Evolutionary conservation across 1,284 basidiomycete species (phyloP), one percentile per base, ranked within the genome.

Genomic region (Kwoniella shivajii): DNA sequence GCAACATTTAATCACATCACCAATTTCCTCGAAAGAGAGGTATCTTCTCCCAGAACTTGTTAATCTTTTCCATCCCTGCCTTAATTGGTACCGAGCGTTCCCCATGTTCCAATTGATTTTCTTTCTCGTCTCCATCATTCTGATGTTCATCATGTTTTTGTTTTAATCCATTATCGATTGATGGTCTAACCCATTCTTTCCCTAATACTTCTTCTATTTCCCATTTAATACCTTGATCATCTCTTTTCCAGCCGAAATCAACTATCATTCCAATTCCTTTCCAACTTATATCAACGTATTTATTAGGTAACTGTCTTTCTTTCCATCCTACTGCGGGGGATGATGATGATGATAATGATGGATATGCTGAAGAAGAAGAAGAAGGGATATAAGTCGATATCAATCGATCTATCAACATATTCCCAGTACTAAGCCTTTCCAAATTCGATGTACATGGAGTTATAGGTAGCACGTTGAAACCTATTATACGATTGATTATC

Each of bases 141-240:
- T n/a, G 10, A 5, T 39, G n/a, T 31, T 18, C 37, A 14, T 20
- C 27, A 30, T 26, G 45, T 13, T 26, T 27, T 46, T 46, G 42
- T 31, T 20, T 7, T 14, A 31, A 37, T 9, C 34, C 24, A 16
- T 27, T 26, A 11, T 47, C 43, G 27, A 24, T 9, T 29, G 39
- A 20, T 11, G 43, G 33, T 27, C 59, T 20, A 18, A 45, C 44
- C 59, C 59, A 61, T 14, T 54, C 56, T 29, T 30, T 49, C 3
- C 59, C 59, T 13, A 57, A 36, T 13, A 46, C 50, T 36, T 72
- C 63, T 14, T 61, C 68, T 6, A 70, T 55, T 52, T 76, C 74
- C 68, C 68, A 76, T 27, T 48, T 44, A 51, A 76, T 56, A 1
- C 71, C 74, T 56, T 69, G 65, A 33, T 71, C 68, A 0, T 66